These are phyloP conservation scores for Citrus mangshanensis DNA, from an alignment of 345 rosid genomes.

Conservation along the genomic window DNA sequence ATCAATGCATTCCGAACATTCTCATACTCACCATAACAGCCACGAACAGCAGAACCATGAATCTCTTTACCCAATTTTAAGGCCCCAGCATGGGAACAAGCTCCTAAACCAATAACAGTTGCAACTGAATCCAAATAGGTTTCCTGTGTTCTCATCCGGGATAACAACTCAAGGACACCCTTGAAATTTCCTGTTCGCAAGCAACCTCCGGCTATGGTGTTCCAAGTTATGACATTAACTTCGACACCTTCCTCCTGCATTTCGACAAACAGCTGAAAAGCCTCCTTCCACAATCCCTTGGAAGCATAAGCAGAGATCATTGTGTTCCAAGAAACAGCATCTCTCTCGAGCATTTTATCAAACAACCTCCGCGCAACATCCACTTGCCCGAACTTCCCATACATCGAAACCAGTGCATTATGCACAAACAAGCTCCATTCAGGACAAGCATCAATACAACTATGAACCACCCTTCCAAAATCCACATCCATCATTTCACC, in stretches of 20 bases:
- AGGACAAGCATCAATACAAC: constrained; percentile 34
- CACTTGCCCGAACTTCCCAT: constrained; percentile 56
- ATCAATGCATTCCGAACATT: constrained; percentile 65
- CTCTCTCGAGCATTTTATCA: constrained; percentile 58
- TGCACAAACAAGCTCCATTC: constrained; percentile 56
- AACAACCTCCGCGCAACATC: constrained; percentile 46
- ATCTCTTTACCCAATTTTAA: constrained; percentile 55
- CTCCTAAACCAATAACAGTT: constrained; percentile 56
- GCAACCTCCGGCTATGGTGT: constrained; percentile 61
- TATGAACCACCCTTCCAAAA: constrained; percentile 59
- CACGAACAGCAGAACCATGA: constrained; percentile 54
- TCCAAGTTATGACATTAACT: constrained; percentile 58
- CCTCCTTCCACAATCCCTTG: constrained; percentile 63
- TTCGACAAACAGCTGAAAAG: constrained; percentile 52
- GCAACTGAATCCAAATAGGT: constrained; percentile 53
- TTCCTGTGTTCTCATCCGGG: constrained; percentile 43
- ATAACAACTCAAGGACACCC: constrained; percentile 48
- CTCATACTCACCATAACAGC: constrained; percentile 30
- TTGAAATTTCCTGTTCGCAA: constrained; percentile 45
- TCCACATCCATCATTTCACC: constrained; percentile 49
- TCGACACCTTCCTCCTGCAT: constrained; percentile 47
- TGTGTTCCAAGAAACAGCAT: constrained; percentile 77
- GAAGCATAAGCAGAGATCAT: constrained; percentile 62
- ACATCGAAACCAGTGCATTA: constrained; percentile 78
- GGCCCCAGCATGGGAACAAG: constrained; percentile 62